Evolutionary conservation across 495 filamentous ascomycete species (phyloP), one percentile per base, ranked within the genome.

Genomic region (Neurospora hispaniola): DNA sequence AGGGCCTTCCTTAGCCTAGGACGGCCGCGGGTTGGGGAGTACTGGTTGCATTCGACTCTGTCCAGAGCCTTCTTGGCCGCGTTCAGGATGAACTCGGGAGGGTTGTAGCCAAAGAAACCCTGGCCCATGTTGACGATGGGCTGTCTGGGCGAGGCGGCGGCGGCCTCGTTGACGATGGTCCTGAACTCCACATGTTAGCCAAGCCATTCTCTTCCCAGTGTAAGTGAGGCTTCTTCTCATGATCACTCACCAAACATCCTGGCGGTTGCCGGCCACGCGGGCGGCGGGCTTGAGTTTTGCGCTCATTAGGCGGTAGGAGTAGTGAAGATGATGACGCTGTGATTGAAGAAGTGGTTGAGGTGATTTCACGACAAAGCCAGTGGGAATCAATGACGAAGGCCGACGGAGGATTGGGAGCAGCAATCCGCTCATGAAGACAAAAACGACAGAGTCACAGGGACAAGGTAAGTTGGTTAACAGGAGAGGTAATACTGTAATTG

Each of bases 91-190:
- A 97, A 99, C 16, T 90, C 81, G 2, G 96, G 96, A 59, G 96
- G 96, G 78, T 99, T 99, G 80, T 99, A 99, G 40, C 96, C 96
- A 82, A 96, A 97, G 86, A 96, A 97, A n/a, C 94, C 94, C 82
- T 97, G 94, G 70, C 94, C 94, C 90, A 97, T 94, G 82, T 97
- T 97, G 74, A 96, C 89, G 76, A 98, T 95, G 72, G 94, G 93
- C 79, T 97, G 93, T 68, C 91, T 90, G 9, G 94, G 93, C 11
- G 94, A 97, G 8, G 92, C 91, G 1, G 86, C 85, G 0, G 88
- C 88, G 0, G 93, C 96, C 85, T 98, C 96, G 77, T 99, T 99
- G 85, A 99, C 89, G 81, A 97, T 97, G 46, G 92, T 90, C 93
- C 93, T 97, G 73, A 12, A 54, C 20, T 46, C 27, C 23, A 23